A percentile compares a stretch with the other conserved stretches of the same genome.
These are phyloP conservation scores for Neolentinus lepideus DNA, from an alignment of 1,284 basidiomycete species.

Conservation along the genomic window DNA sequence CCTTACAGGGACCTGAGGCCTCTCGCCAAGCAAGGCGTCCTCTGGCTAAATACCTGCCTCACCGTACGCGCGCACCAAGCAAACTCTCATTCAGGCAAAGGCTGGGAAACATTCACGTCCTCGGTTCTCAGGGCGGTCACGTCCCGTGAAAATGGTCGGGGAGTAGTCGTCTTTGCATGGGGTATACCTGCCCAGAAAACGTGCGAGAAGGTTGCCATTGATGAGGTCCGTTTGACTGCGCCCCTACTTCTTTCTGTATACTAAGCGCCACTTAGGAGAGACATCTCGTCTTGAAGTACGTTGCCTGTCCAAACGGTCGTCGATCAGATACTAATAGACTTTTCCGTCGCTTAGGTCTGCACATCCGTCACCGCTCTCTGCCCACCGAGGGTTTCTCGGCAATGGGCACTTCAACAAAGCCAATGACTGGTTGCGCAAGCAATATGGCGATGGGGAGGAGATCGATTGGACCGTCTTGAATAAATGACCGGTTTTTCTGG, in stretches of 20 bases:
- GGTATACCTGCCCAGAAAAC: conserved; percentile 48
- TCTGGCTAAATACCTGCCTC: conserved; percentile 53
- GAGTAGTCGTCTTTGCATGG: conserved; percentile 45
- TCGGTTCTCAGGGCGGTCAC: conserved; percentile 14
- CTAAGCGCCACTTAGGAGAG: conserved; percentile 2
- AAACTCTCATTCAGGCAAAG: conserved; percentile 44
- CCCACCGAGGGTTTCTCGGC: conserved; percentile 48
- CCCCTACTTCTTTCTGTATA: not conserved
- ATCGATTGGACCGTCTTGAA: conserved; percentile 31
- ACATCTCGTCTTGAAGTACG: conserved; percentile 10
- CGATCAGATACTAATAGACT: not conserved
- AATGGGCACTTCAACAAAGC: conserved; percentile 52
- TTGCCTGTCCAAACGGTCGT: not conserved
- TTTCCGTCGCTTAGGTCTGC: conserved; percentile 25
- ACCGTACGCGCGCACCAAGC: conserved; percentile 45
- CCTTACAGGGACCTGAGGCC: conserved; percentile 38
- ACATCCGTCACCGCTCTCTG: conserved; percentile 46
- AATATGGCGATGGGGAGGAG: conserved; percentile 29
- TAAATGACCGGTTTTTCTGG: not conserved
- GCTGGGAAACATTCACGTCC: conserved; percentile 53
- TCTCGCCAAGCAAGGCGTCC: conserved; percentile 50
- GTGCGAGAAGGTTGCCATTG: conserved; percentile 30
- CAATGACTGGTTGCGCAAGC: conserved; percentile 36
- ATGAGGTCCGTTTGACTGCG: conserved; percentile 8
- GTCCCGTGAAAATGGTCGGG: conserved; percentile 10